Base-by-base conservation (phyloP, 2,329 filamentous ascomycete genomes). In the Aspergillus sp. region DNA sequence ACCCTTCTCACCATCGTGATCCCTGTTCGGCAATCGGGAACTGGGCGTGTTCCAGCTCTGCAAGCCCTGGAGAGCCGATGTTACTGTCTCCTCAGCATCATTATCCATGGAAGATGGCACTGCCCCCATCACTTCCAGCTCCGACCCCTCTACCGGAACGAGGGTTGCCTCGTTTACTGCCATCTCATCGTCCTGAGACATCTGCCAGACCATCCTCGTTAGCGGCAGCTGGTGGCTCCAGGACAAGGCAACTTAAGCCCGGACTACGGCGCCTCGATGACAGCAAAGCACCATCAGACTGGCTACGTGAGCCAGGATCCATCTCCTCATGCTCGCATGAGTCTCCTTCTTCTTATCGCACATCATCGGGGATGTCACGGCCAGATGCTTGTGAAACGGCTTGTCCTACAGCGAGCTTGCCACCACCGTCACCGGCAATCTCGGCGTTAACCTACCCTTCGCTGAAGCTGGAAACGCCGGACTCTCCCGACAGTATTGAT, bases 1-100 rank as follows among this genome's bases (percentile, higher is more conserved):
- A 54, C 25, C 58, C 62, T 47, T 51, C 57, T 54, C 64, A 53
- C 27, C 61, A 62, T 60, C 58, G 60, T 55, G 44, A 67, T 59
- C 66, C 64, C 53, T 63, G 64, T 42, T 52, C 62, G 23, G 17
- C 32, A 42, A 30, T 55, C 59, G 62, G 63, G 19, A 64, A 62
- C 51, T 73, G 71, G 72, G 32, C 65, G 44, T 61, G 60, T 44
- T 69, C 65, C 54, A 64, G 60, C 62, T 71, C 66, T 32, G 62
- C 59, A 62, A 64, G 53, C 38, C 62, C 66, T 19, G 64, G 63
- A 59, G 44, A 61, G 23, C 61, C 63, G 59, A 57, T 63, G 41
- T 36, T 66, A 48, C 56, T 63, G 41, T 39, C 66, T 50, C 56
- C 52, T 58, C 66, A 66, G 17, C 59, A 65, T 23, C 53, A 47